phyloP scores from a whole-genome alignment of 2,329 filamentous ascomycete genomes.

The Phaeoacremonium minimum region DNA sequence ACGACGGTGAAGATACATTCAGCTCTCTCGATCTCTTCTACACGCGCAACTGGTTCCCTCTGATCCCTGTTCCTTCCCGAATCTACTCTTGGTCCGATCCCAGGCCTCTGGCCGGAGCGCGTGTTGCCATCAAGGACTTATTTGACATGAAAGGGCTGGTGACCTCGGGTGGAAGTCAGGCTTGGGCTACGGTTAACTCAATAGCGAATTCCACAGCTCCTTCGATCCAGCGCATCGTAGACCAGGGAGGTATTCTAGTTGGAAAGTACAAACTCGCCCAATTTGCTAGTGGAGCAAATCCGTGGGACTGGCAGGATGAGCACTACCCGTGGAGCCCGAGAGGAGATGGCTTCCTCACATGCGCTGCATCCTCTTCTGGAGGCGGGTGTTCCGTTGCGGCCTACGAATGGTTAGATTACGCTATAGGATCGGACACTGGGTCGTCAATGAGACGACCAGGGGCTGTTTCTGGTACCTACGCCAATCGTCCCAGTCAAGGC shows the following conservation, averaged over 20 bases:
- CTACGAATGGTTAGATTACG: slow-evolving; percentile 33
- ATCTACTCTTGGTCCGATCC: slow-evolving; percentile 27
- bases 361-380: slow-evolving; percentile 23
- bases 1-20: slow-evolving; percentile 12
- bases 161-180: slow-evolving; percentile 24
- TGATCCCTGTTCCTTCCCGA: slow-evolving; percentile 29
- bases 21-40: slow-evolving; percentile 11
- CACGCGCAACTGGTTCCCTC: slow-evolving; percentile 14
- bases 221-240: slow-evolving; percentile 23
- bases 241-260: slow-evolving; percentile 24
- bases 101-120: slow-evolving; percentile 23
- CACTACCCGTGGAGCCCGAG: slow-evolving; percentile 28
- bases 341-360: slow-evolving; percentile 26
- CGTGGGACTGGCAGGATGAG: slow-evolving; percentile 16
- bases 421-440: slow-evolving; percentile 27
- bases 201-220: slow-evolving; percentile 21
- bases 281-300: slow-evolving; percentile 23
- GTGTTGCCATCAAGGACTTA: slow-evolving; percentile 29
- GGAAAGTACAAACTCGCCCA: slow-evolving; percentile 28
- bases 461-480: slow-evolving; percentile 19
- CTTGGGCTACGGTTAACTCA: slow-evolving; percentile 18
- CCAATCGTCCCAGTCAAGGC: slow-evolving; percentile 20
- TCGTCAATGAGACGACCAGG: slow-evolving; percentile 19
- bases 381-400: slow-evolving; percentile 25
- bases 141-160: slow-evolving; percentile 27